Percentiles rank a stretch among this genome's conserved stretches.
These are phyloP conservation scores for Vaccinium myrtillus DNA, from an alignment of 148 eudicot species.

Conservation along the genomic window DNA sequence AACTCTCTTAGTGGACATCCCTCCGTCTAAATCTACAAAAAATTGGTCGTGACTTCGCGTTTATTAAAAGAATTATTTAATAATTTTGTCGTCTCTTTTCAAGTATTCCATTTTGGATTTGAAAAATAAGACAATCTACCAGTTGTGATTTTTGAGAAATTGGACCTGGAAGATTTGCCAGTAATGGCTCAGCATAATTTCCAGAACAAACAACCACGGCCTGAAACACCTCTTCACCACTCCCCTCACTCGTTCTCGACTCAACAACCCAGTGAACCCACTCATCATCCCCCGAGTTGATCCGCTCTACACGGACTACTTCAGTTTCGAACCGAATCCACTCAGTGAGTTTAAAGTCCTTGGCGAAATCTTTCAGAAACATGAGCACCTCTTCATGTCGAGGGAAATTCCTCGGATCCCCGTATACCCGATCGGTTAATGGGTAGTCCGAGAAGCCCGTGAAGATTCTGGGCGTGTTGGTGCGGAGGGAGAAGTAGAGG, in stretches of 20 bases:
- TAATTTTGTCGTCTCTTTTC: too few species aligned
- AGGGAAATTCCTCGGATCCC: slow-evolving; percentile 33
- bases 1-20: too few species aligned
- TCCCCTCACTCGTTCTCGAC: slow-evolving; percentile 17
- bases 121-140: neutral
- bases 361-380: slow-evolving; percentile 31
- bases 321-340: slow-evolving; percentile 32
- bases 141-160: neutral
- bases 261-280: slow-evolving; percentile 24
- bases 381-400: slow-evolving; percentile 41
- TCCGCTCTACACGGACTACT: slow-evolving; percentile 33
- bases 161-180: slow-evolving; percentile 39
- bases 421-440: slow-evolving; percentile 21
- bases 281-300: neutral
- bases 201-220: slow-evolving; percentile 52
- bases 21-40: too few species aligned
- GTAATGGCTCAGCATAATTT: slow-evolving; percentile 23
- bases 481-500: slow-evolving; percentile 36
- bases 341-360: slow-evolving; percentile 22
- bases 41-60: too few species aligned
- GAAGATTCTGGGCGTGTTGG: slow-evolving; percentile 33
- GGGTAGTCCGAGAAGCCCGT: slow-evolving; percentile 43
- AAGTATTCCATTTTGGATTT: too few species aligned
- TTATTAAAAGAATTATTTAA: too few species aligned
- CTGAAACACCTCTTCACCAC: slow-evolving; percentile 30